These are phyloP conservation scores for Pyrenochaeta sp. DNA, from an alignment of 2,329 filamentous ascomycete species.

Conservation along the genomic window DNA sequence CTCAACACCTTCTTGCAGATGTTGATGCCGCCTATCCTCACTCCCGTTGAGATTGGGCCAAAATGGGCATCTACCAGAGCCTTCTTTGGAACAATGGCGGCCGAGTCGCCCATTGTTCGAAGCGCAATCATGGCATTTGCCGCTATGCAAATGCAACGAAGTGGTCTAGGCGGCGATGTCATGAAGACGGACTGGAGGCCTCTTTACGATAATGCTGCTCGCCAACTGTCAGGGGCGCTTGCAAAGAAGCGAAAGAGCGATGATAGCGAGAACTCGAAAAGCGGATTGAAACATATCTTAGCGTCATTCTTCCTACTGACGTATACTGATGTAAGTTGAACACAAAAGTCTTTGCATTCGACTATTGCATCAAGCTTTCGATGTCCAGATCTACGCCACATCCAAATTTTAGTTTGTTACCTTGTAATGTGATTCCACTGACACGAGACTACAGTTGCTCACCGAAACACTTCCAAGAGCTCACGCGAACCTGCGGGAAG, in stretches of 20 bases:
- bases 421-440: not conserved
- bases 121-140: constrained; percentile 63
- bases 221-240: constrained; percentile 34
- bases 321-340: constrained; percentile 57
- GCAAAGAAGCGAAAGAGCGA: constrained; percentile 22
- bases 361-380: not conserved
- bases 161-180: constrained; percentile 45
- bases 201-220: constrained; percentile 42
- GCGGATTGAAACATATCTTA: constrained; percentile 54
- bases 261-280: constrained; percentile 18
- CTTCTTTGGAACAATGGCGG: constrained; percentile 59
- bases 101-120: constrained; percentile 57
- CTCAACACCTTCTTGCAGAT: constrained; percentile 61
- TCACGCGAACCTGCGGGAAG: constrained; percentile 60
- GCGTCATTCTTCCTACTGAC: constrained; percentile 64
- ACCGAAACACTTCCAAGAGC: constrained; percentile 50
- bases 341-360: not conserved
- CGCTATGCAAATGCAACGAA: constrained; percentile 51
- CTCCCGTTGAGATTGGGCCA: constrained; percentile 61
- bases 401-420: not conserved
- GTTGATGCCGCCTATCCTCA: constrained; percentile 62
- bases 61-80: constrained; percentile 62
- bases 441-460: constrained; percentile 25
- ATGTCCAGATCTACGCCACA: not conserved
- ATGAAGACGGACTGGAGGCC: constrained; percentile 42